These are phyloP conservation scores for Phytopythium helicoides DNA, from an alignment of 352 stramenopile genomes.

Conservation along the genomic window DNA sequence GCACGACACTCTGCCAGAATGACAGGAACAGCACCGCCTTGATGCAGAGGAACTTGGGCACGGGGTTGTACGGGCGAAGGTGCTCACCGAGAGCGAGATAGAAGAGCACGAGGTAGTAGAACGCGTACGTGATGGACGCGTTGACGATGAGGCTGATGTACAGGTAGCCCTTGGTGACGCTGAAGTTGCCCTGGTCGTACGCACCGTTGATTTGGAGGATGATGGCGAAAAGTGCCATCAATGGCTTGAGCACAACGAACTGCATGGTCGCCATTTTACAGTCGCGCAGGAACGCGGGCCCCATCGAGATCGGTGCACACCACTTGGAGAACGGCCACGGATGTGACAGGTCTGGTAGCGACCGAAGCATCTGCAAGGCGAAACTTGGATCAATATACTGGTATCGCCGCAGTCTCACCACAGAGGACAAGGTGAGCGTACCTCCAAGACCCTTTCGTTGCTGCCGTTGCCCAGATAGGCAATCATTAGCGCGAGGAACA, in stretches of 20 bases:
- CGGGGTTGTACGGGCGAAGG: constrained; percentile 92
- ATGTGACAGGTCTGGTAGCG: constrained; percentile 66
- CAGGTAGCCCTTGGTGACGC: constrained; percentile 78
- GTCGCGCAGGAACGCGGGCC: constrained; percentile 86
- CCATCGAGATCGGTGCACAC: constrained; percentile 72
- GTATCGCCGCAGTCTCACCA: no score
- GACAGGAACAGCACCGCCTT: constrained; percentile 99
- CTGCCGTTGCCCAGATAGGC: constrained; percentile 92
- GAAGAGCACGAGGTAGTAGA: constrained; percentile 97
- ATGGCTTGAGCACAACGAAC: constrained; percentile 94
- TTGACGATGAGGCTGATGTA: constrained; percentile 95
- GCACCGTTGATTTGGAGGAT: constrained; percentile 73
- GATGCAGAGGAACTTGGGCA: constrained; percentile 98
- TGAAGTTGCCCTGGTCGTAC: constrained; percentile 89
- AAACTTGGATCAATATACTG: no score
- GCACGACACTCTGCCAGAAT: constrained; percentile 97
- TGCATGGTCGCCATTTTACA: constrained; percentile 96
- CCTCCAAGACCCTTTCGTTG: constrained; percentile 76
- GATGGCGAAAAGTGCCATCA: constrained; percentile 89
- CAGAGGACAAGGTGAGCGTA: constrained; percentile 6
- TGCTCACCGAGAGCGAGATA: constrained; percentile 92
- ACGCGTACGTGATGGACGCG: constrained; percentile 95
- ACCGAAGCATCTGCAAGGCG: constrained; percentile 46
- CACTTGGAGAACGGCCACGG: constrained; percentile 74
- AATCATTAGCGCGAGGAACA: constrained; percentile 97